phyloP scores from a whole-genome alignment of 192 early-diverging fungal genomes.

The Backusella australiensis region DNA sequence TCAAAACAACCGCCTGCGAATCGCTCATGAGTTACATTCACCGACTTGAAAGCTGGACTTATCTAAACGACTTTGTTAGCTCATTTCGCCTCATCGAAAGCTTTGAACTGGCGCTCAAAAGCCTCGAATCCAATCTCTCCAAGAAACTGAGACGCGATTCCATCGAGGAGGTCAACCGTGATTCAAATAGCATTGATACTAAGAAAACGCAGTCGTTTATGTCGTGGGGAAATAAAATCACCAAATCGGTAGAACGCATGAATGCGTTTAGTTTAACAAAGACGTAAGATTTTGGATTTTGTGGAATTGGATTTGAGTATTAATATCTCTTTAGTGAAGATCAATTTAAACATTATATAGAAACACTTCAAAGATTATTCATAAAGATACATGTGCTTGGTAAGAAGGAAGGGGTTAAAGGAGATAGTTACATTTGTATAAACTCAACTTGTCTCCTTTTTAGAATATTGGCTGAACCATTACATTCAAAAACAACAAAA shows the following conservation, averaged over 20 bases:
- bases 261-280: slow-evolving; percentile 37
- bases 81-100: slow-evolving; percentile 10
- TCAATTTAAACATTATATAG: slow-evolving; percentile 35
- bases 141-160: slow-evolving; percentile 28
- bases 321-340: slow-evolving; percentile 29
- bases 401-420: background rate
- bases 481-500: slow-evolving; percentile 7
- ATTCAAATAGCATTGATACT: background rate
- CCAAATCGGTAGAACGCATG: slow-evolving; percentile 42
- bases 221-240: slow-evolving; percentile 38
- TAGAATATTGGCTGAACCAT: slow-evolving; percentile 34
- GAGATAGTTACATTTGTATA: background rate
- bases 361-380: slow-evolving; percentile 29
- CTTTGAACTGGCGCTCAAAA: slow-evolving; percentile 13
- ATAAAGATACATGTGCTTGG: slow-evolving; percentile 30
- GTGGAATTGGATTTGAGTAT: background rate
- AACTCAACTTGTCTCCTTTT: background rate
- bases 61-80: slow-evolving; percentile 15
- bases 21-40: background rate
- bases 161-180: background rate
- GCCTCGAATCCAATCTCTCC: slow-evolving; percentile 13
- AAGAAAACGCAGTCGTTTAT: slow-evolving; percentile 23
- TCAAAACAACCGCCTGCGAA: slow-evolving; percentile 28
- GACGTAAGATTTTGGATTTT: slow-evolving; percentile 4
- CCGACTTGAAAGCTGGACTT: slow-evolving; percentile 27